Evolutionary conservation across 2,329 filamentous ascomycete genomes (phyloP), one percentile per base, ranked within the genome.

Genomic region (Exophiala xenobiotica): DNA sequence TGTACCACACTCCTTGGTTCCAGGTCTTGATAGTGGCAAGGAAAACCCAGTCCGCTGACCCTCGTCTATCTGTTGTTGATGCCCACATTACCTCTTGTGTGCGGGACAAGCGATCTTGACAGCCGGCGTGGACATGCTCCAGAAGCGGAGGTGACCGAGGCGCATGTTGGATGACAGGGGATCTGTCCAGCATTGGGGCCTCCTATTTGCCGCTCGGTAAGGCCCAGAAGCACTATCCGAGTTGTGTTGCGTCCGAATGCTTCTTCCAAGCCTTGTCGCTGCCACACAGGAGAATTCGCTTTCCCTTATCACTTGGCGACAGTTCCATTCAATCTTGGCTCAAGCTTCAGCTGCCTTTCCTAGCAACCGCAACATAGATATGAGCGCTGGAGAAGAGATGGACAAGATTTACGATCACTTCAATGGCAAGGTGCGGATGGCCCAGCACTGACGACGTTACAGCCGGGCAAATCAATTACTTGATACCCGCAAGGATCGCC

Each of bases 71-170:
- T 42, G 33, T 46, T 35, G 42, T 51, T 46, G 49, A 42, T 51
- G 49, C 42, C 49, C 49, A 46, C 42, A 42, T 33, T 51, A n/a
- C 9, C 42, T 35, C 24, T 42, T 18, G 7, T n/a, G 8, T 19
- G n/a, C 14, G 31, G 22, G 12, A 20, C n/a, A 42, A 42, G 39
- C n/a, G n/a, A n/a, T n/a, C n/a, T n/a, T n/a, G n/a, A n/a, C n/a
- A n/a, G n/a, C n/a, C n/a, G n/a, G n/a, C n/a, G n/a, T n/a, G n/a
- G 33, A 39, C 23, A 20, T 8, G 2, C 20, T 29, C 16, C 14
- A 39, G 31, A 29, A 20, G 41, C 54, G 54, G 54, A 57, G 54
- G 51, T 40, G 51, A 52, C 54, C 54, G 54, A 57, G 45, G 54
- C 40, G 51, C 49, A 41, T 42, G 31, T 29, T 19, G 27, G 40